Evolutionary conservation across 306 rosid genomes (phyloP), one percentile per base, ranked within the genome.

Genomic region (Rosa lucieae): DNA sequence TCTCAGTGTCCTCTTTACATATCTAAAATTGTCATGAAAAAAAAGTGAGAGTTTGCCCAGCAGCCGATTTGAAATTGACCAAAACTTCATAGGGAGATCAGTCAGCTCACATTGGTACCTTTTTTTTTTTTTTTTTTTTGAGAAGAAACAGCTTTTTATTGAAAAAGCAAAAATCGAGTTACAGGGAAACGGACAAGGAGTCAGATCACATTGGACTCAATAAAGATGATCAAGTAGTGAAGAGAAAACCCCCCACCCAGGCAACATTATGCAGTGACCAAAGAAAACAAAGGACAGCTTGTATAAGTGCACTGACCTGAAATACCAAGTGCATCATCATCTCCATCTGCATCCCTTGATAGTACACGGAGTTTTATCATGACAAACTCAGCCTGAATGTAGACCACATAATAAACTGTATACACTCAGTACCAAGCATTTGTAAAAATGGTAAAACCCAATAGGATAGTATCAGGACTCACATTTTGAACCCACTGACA

Each of bases 401-500:
- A 82, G 78, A 37, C 40, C 67, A 87, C 49, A 85, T 67, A 67
- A 80, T 73, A 67, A 90, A 78, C 59, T 78, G 82, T 8, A 56
- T 20, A 81, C 37, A 20, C 63, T 62, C 78, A 74, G 84, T 75
- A 56, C 63, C 55, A 32, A 21, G 78, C 52, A 74, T 83, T 70
- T 35, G 73, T 74, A 21, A 48, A 62, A 71, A 74, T 52, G 67
- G 73, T 44, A 75, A 74, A 35, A 72, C 46, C 73, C 53, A 52
- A 77, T 70, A 69, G 75, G 51, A 83, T 62, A 73, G 75, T 69
- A 71, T 56, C 4, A 58, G 59, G 76, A 92, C 97, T 87, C 89
- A 94, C 98, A 79, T 77, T 92, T 77, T 81, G 90, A 77, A 75
- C 84, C 86, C 83, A 77, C 65, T 88, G 92, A 86, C 89, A 87